Conservation (phyloP, 176 grass and related monocot species). For the Aegilops umbellulata region DNA sequence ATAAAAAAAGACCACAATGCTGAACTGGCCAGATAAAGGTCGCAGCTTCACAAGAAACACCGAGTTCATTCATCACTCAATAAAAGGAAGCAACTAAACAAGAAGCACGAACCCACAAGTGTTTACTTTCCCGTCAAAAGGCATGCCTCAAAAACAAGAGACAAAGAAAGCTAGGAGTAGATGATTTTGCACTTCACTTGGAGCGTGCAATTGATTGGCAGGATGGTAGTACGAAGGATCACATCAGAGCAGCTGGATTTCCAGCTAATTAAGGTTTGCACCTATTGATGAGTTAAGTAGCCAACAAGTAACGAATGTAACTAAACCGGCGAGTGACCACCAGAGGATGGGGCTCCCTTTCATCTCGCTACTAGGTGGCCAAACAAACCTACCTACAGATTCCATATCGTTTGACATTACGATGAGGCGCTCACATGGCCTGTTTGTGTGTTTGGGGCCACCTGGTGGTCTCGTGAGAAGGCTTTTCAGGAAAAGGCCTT, state of each 20-base stretch:
- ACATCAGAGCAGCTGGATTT: background rate
- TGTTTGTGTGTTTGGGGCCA: constrained; percentile 14
- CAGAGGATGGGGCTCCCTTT: background rate
- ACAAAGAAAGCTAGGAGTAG: no score
- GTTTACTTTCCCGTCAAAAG: no score
- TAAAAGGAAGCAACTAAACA: no score
- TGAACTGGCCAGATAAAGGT: background rate
- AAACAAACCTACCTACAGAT: background rate
- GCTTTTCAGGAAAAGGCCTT: constrained; percentile 30
- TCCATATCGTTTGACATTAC: constrained; percentile 34
- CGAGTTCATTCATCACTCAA: background rate
- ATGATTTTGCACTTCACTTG: background rate
- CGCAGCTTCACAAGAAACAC: background rate
- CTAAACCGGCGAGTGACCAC: constrained; percentile 23
- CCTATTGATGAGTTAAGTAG: background rate
- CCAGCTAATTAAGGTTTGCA: background rate
- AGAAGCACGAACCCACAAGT: no score
- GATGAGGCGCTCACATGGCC: constrained; percentile 48
- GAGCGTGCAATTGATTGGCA: background rate
- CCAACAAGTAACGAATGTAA: background rate
- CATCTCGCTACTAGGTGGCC: background rate
- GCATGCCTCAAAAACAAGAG: no score
- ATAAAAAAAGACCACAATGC: background rate
- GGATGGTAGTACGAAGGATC: background rate
- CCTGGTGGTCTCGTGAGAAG: constrained; percentile 32